These are phyloP conservation scores for Fibroporia radiculosa DNA, from an alignment of 768 basidiomycete species.

Conservation along the genomic window DNA sequence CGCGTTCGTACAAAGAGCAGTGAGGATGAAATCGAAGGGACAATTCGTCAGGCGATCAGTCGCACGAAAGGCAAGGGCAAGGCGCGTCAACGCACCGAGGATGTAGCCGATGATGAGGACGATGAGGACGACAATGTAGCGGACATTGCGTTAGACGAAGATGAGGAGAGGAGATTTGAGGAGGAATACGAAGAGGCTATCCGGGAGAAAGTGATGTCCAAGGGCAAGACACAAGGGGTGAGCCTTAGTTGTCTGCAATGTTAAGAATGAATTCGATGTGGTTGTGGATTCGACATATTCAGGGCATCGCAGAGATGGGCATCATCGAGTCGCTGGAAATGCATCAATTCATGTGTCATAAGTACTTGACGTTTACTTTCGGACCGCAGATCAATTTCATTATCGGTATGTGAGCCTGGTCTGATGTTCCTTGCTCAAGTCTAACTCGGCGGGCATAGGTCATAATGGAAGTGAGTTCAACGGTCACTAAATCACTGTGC, in stretches of 20 bases:
- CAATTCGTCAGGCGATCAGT: not conserved
- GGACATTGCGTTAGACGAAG: slow-evolving; percentile 29
- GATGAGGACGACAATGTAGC: slow-evolving; percentile 26
- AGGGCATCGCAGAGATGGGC: slow-evolving; percentile 82
- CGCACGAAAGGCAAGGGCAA: slow-evolving; percentile 21
- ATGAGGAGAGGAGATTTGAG: slow-evolving; percentile 62
- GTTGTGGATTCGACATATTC: not conserved
- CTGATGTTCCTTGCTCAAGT: not conserved
- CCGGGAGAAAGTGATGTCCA: slow-evolving; percentile 43
- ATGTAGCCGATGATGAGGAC: slow-evolving; percentile 25
- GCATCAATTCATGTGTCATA: slow-evolving; percentile 96
- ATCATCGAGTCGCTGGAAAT: slow-evolving; percentile 83
- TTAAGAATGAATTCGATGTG: not conserved
- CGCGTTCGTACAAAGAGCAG: slow-evolving; percentile 35
- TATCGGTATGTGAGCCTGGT: slow-evolving; percentile 49
- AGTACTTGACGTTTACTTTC: slow-evolving; percentile 73
- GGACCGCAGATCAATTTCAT: slow-evolving; percentile 97
- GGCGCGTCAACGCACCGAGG: slow-evolving; percentile 20
- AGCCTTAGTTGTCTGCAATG: slow-evolving; percentile 15
- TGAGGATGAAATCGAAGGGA: slow-evolving; percentile 17
- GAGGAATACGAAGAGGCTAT: slow-evolving; percentile 49
- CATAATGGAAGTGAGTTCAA: slow-evolving; percentile 81
- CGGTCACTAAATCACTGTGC: not conserved
- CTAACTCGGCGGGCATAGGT: slow-evolving; percentile 34
- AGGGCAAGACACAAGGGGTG: slow-evolving; percentile 39